A percentile compares a stretch with the other conserved stretches of the same genome.
These are phyloP conservation scores for Camellia granthamiana DNA, from an alignment of 148 eudicot genomes.

Conservation along the genomic window DNA sequence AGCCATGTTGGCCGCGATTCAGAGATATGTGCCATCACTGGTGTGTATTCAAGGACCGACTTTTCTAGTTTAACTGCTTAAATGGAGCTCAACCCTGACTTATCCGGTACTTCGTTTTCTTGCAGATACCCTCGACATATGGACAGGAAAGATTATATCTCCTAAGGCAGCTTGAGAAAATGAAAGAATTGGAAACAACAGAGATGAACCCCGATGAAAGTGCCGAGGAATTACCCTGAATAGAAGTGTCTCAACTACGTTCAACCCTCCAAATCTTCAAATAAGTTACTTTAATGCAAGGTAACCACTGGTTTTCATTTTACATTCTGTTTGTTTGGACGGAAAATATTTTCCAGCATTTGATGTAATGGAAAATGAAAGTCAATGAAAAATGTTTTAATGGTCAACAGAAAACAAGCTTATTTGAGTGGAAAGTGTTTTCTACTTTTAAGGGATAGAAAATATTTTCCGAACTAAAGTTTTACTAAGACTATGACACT, in stretches of 20 bases:
- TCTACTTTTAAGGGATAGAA: too few relatives aligned
- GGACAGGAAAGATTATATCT: constrained; percentile 83
- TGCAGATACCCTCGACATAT: constrained; percentile 91
- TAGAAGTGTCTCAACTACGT: not conserved
- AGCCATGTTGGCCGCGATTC: constrained; percentile 96
- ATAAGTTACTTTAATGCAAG: not conserved
- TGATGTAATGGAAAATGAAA: too few relatives aligned
- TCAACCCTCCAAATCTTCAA: not conserved
- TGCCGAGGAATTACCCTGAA: constrained; percentile 41
- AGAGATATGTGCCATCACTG: constrained; percentile 86
- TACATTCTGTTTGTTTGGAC: not conserved
- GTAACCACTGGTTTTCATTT: constrained; percentile 6
- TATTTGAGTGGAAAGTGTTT: too few relatives aligned
- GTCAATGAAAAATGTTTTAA: too few relatives aligned
- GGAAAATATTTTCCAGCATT: not conserved
- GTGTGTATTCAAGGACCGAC: constrained; percentile 33
- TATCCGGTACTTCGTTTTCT: not conserved
- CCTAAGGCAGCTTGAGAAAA: constrained; percentile 84
- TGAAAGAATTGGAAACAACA: constrained; percentile 63
- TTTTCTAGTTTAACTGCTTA: constrained; percentile 8
- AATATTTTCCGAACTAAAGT: too few relatives aligned
- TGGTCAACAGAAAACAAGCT: too few relatives aligned
- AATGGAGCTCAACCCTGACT: constrained; percentile 4
- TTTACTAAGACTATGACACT: too few relatives aligned
- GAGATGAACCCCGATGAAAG: constrained; percentile 49